phyloP scores from a whole-genome alignment of 2,329 filamentous ascomycete genomes.

The Calonectria naviculata region DNA sequence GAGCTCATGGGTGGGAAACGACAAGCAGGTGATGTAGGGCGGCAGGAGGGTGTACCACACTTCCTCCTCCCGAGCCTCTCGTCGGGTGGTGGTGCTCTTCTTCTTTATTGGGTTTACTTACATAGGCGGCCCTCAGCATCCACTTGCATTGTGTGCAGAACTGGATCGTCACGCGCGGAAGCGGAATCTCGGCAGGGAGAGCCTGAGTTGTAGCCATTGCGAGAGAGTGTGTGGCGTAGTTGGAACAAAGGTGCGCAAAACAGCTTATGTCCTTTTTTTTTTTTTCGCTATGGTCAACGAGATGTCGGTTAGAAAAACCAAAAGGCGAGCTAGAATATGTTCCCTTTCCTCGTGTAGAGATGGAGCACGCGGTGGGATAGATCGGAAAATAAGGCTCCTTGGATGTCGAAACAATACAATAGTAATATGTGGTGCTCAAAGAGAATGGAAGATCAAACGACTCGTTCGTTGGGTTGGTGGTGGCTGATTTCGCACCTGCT shows the following conservation, averaged over 20 bases:
- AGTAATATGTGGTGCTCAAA: neutral
- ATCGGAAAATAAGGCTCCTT: neutral
- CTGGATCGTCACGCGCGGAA: conserved; percentile 84
- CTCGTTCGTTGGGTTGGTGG: neutral
- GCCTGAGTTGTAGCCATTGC: conserved; percentile 12
- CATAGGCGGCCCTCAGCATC: conserved; percentile 89
- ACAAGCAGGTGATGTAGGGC: neutral
- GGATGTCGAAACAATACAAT: neutral
- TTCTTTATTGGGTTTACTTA: conserved; percentile 53
- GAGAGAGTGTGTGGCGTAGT: neutral
- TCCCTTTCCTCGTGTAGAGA: neutral
- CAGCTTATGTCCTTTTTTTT: too few relatives aligned
- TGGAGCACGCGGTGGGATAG: neutral
- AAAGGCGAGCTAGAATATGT: neutral
- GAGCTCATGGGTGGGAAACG: neutral
- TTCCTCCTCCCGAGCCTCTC: neutral
- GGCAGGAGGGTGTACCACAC: neutral
- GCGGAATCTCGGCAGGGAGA: conserved; percentile 25
- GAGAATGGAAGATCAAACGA: neutral
- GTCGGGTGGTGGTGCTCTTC: neutral
- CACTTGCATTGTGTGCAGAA: conserved; percentile 96
- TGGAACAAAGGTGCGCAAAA: too few relatives aligned
- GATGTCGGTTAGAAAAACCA: too few relatives aligned
- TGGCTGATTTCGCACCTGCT: neutral
- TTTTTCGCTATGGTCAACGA: too few relatives aligned